These are phyloP conservation scores for Penicillium frequentans DNA, from an alignment of 2,329 filamentous ascomycete genomes.

Conservation along the genomic window DNA sequence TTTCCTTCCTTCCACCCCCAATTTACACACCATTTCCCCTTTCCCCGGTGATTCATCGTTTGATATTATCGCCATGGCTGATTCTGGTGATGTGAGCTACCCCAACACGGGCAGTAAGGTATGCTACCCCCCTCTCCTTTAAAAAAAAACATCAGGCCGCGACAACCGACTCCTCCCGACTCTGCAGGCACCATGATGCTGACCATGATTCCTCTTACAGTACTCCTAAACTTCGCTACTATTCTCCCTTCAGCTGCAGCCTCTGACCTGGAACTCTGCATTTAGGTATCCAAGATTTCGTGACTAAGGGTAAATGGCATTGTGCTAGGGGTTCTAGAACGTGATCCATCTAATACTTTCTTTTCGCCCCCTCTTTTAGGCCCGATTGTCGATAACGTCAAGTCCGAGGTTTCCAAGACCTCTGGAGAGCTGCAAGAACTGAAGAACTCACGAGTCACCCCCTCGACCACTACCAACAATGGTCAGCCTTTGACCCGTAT, in stretches of 20 bases:
- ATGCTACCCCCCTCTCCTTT: conserved; percentile 6
- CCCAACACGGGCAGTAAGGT: conserved; percentile 44
- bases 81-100: conserved; percentile 39
- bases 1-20: conserved; percentile 8
- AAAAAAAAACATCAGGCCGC: not conserved
- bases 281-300: conserved; percentile 25
- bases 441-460: conserved; percentile 54
- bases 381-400: conserved; percentile 58
- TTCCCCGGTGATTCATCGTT: conserved; percentile 5
- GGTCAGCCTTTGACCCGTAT: conserved; percentile 63
- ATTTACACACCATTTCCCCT: conserved; percentile 2
- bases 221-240: conserved; percentile 7
- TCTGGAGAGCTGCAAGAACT: conserved; percentile 59
- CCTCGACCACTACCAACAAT: conserved; percentile 56
- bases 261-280: not conserved
- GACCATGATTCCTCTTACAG: conserved; percentile 12
- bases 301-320: conserved; percentile 26
- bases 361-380: conserved; percentile 33
- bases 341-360: conserved; percentile 15
- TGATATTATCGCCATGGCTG: conserved; percentile 29
- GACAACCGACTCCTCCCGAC: conserved; percentile 7
- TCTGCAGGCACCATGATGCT: conserved; percentile 7
- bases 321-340: conserved; percentile 2
- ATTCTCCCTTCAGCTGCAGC: not conserved
- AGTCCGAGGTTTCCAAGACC: conserved; percentile 57